A percentile compares a stretch with the other conserved stretches of the same genome.
Evolutionary conservation across 2,329 filamentous ascomycete species (phyloP).

Genomic region (Elsinoe ampelina): DNA sequence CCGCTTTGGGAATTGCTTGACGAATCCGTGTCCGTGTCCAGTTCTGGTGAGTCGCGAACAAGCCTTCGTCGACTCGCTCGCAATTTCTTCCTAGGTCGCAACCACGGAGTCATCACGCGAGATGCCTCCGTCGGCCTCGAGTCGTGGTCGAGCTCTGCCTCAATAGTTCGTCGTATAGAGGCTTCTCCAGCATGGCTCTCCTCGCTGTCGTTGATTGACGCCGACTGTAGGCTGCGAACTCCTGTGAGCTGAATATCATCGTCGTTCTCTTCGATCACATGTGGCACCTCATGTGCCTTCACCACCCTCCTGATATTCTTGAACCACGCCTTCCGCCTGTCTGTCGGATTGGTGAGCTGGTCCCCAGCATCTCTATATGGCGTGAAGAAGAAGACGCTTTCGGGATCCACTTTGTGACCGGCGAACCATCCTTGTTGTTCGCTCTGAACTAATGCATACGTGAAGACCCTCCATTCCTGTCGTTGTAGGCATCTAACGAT

Average conservation of each 20-base stretch:
- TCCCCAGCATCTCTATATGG: background rate
- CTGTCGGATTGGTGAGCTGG: background rate
- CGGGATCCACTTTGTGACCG: background rate
- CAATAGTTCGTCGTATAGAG: too few species aligned
- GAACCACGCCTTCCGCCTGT: background rate
- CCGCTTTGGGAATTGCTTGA: too few species aligned
- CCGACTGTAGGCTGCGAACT: too few species aligned
- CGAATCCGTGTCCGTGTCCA: too few species aligned
- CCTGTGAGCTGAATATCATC: background rate
- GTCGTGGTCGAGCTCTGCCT: too few species aligned
- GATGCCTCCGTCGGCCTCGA: too few species aligned
- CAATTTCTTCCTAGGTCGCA: too few species aligned
- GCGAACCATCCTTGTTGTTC: background rate
- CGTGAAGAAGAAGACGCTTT: background rate
- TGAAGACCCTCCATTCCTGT: background rate
- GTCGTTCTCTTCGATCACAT: background rate
- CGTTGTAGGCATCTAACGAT: background rate
- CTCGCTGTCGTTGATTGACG: too few species aligned
- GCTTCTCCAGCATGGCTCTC: too few species aligned
- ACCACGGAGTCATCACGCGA: too few species aligned
- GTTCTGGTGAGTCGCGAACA: too few species aligned
- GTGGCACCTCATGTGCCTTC: background rate
- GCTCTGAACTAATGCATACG: background rate
- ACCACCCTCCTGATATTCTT: background rate
- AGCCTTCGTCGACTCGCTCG: too few species aligned